Conservation (phyloP, 495 filamentous ascomycete species). For the Patellaria atrata region DNA sequence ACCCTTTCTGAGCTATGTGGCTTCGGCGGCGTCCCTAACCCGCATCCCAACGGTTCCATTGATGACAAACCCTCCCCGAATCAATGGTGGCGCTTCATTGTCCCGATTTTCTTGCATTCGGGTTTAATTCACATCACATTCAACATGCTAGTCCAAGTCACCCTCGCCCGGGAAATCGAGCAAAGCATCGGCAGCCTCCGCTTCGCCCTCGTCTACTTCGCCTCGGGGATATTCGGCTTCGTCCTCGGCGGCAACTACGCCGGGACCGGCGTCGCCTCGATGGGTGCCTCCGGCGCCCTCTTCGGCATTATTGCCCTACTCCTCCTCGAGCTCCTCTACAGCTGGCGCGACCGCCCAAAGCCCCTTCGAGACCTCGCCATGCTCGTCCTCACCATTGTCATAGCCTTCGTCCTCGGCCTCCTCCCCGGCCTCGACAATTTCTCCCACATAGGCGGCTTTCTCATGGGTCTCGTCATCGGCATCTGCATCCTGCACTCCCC, state of each 20-base stretch:
- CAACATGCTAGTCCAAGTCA: conserved; percentile 82
- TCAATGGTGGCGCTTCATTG: conserved; percentile 94
- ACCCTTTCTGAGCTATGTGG: conserved; percentile 68
- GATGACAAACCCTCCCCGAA: conserved; percentile 45
- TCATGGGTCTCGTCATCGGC: conserved; percentile 81
- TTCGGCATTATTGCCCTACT: conserved; percentile 85
- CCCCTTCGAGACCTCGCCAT: conserved; percentile 72
- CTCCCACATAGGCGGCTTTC: conserved; percentile 87
- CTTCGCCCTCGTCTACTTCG: conserved; percentile 78
- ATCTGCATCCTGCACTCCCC: conserved; percentile 80
- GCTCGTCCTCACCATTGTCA: conserved; percentile 67
- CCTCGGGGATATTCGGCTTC: conserved; percentile 89
- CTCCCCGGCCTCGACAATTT: conserved; percentile 95
- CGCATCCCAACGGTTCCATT: conserved; percentile 28
- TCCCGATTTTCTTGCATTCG: conserved; percentile 88
- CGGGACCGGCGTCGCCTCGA: conserved; percentile 60
- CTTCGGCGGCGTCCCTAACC: conserved; percentile 57
- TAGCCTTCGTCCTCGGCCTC: conserved; percentile 85
- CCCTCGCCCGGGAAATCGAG: conserved; percentile 83
- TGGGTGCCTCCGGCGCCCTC: conserved; percentile 74
- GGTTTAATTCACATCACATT: conserved; percentile 89
- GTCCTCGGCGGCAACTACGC: conserved; percentile 91
- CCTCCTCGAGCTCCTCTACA: conserved; percentile 82
- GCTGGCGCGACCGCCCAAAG: conserved; percentile 59
- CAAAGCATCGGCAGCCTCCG: conserved; percentile 69